These are phyloP conservation scores for Lactarius indigo DNA, from an alignment of 768 basidiomycete species.

Conservation along the genomic window DNA sequence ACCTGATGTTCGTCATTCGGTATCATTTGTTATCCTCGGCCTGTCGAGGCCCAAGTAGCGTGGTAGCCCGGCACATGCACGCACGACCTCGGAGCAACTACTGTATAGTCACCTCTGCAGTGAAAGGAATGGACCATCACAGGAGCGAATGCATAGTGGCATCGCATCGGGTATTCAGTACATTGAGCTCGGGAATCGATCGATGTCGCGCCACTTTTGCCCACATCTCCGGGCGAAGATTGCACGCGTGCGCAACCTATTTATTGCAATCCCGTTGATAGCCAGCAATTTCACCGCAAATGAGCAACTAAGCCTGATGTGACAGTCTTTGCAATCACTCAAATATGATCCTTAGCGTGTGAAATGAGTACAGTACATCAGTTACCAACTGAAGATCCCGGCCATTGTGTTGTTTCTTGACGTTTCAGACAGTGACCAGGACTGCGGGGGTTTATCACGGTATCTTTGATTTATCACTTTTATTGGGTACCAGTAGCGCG, in stretches of 20 bases:
- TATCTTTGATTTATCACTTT: not conserved
- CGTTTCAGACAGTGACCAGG: constrained; percentile 11
- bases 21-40: not conserved
- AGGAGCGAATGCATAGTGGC: not conserved
- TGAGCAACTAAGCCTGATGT: not conserved
- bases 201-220: constrained; percentile 5
- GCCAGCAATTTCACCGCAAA: not conserved
- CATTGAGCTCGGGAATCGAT: not conserved
- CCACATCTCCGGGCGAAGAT: constrained; percentile 7
- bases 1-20: not conserved
- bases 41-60: not conserved
- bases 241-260: not conserved
- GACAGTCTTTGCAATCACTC: not conserved
- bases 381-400: not conserved
- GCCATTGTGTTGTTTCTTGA: not conserved
- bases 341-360: not conserved
- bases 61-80: not conserved
- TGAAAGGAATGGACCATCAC: not conserved
- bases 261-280: not conserved
- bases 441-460: not conserved
- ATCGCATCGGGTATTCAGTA: not conserved
- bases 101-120: not conserved
- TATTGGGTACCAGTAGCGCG: not conserved
- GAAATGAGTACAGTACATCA: no score
- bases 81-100: not conserved